Evolutionary conservation across 192 early-diverging fungal species (phyloP), one percentile per base, ranked within the genome.

Genomic region (Gaertneriomyces semiglobifer): DNA sequence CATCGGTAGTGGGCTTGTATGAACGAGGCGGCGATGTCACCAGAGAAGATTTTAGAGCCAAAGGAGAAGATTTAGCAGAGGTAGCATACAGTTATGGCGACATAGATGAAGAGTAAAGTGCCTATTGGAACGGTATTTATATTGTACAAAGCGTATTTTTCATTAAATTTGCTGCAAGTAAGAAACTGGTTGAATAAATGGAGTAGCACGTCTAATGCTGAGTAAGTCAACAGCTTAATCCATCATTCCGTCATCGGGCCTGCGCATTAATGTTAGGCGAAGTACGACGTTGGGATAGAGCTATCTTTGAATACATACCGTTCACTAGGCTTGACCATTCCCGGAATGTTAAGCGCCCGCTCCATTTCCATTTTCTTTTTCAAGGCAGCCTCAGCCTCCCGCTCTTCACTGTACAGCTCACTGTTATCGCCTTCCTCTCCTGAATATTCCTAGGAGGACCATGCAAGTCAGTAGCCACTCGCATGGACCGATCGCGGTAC

Each of bases 261-360:
- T 33, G 25, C 2, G 25, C 25, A 33, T 33, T 33, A 33, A 33
- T 1, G 25, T 33, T 33, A 33, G 25, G 25, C 25, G 25, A 33
- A 33, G 25, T 33, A 33, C 25, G 2, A 33, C 25, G 25, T 33
- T 0, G 2, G 2, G 2, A 2, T 33, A 57, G 41, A 14, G 51
- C 55, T 4, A 46, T 14, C 66, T 7, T 18, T 12, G 56, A 39
- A 18, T 33, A 65, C 58, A 20, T 42, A 72, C 72, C 66, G 43
- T 46, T 76, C 76, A 52, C 73, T 63, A 9, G 95, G 95, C 77
- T 99, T 99, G 58, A 99, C 81, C 90, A 99, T 91, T 53, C 96
- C 96, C 5, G 96, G 96, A 78, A 99, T 89, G 69, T 82, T 79
- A 61, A 91, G 72, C 11, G 93, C 92, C 60, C 85, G 83, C 65